Evolutionary conservation across 139 green algal genomes (phyloP).

Genomic region (Gonium pectorale): DNA sequence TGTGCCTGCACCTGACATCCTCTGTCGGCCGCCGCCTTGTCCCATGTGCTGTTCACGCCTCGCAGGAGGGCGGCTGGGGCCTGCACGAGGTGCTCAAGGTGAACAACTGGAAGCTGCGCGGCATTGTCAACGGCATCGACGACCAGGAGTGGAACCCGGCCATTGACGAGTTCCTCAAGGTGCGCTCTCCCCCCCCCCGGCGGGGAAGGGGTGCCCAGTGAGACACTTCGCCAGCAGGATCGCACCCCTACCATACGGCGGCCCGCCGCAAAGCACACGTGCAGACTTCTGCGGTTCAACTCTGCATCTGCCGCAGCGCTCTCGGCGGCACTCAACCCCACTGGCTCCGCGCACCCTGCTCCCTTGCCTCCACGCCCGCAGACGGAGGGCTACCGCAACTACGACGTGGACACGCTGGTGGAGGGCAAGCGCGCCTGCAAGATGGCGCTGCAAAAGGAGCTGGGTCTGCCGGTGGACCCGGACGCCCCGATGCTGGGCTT

Average conservation of each 20-base stretch:
- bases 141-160: slow-evolving; percentile 61
- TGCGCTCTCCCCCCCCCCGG: too few species aligned
- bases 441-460: slow-evolving; percentile 86
- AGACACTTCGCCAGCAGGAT: too few species aligned
- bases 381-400: slow-evolving; percentile 86
- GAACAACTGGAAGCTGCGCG: slow-evolving; percentile 90
- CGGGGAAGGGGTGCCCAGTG: too few species aligned
- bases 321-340: too few species aligned
- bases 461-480: slow-evolving; percentile 91
- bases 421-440: slow-evolving; percentile 93
- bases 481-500: slow-evolving; percentile 91
- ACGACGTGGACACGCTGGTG: slow-evolving; percentile 65
- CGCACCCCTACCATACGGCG: too few species aligned
- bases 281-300: too few species aligned
- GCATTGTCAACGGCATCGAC: slow-evolving; percentile 99
- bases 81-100: slow-evolving; percentile 89
- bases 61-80: slow-evolving; percentile 94
- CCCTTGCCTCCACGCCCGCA: slow-evolving; percentile 27
- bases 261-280: too few species aligned
- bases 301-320: too few species aligned
- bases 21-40: neutral
- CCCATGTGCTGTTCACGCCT: neutral
- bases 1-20: neutral
- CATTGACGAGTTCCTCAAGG: slow-evolving; percentile 63
- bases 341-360: too few species aligned